These are phyloP conservation scores for Tremella fuciformis DNA, from an alignment of 768 basidiomycete genomes.

Conservation along the genomic window DNA sequence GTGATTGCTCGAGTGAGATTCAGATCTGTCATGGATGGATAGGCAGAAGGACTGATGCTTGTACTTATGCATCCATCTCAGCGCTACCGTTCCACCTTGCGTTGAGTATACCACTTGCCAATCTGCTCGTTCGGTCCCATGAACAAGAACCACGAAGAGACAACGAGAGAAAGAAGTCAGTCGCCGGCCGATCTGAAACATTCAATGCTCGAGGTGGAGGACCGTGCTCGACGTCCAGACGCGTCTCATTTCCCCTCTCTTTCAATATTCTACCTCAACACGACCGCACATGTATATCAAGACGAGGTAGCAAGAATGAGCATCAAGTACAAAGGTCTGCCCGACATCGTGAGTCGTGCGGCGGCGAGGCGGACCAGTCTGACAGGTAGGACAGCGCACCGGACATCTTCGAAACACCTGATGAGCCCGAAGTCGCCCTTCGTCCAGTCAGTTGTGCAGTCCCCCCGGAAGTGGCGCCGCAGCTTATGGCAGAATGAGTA, in stretches of 20 bases:
- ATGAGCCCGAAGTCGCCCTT: slow-evolving; percentile 38
- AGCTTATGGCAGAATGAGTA: slow-evolving; percentile 21
- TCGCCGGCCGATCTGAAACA: neutral
- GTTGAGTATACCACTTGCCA: too few species aligned
- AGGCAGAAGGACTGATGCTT: too few species aligned
- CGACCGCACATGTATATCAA: too few species aligned
- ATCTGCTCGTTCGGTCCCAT: too few species aligned
- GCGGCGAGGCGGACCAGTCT: neutral
- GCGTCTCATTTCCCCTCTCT: neutral
- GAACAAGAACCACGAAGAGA: too few species aligned
- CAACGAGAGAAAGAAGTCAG: slow-evolving; percentile 1
- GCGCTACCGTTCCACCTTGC: too few species aligned
- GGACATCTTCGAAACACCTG: slow-evolving; percentile 52
- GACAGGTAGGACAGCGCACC: slow-evolving; percentile 47
- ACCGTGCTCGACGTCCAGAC: neutral
- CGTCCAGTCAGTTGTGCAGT: slow-evolving; percentile 26
- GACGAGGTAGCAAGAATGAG: slow-evolving; percentile 15
- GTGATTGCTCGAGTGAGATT: too few species aligned
- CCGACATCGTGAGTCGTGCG: slow-evolving; percentile 49
- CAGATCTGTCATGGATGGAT: too few species aligned
- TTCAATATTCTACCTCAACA: slow-evolving; percentile 1
- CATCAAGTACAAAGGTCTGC: slow-evolving; percentile 48
- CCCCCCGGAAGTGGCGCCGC: neutral
- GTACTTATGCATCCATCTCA: too few species aligned
- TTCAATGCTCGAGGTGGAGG: neutral